phyloP scores from a whole-genome alignment of 768 basidiomycete genomes.

The Terana coerulea region DNA sequence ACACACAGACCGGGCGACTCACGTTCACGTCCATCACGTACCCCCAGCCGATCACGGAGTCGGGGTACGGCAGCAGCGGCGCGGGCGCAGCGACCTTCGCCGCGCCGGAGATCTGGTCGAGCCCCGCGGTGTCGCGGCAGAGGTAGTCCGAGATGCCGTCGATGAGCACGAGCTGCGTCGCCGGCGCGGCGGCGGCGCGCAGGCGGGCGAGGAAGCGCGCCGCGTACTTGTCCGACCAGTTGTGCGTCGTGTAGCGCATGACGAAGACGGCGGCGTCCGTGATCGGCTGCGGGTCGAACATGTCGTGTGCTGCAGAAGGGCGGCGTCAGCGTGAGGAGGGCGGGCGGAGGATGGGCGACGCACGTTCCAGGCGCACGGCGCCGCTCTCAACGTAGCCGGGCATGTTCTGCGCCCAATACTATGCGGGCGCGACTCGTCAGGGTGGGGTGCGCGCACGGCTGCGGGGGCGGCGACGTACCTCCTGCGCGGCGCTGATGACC shows the following conservation, averaged over 20 bases:
- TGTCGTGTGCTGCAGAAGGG: slow-evolving; percentile 16
- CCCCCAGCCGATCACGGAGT: slow-evolving; percentile 18
- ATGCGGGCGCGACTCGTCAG: too few species aligned
- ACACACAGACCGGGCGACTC: not conserved
- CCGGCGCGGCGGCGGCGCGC: slow-evolving; percentile 20
- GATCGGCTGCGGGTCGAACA: slow-evolving; percentile 27
- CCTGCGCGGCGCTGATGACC: slow-evolving; percentile 21
- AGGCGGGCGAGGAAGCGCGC: slow-evolving; percentile 23
- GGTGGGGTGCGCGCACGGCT: too few species aligned
- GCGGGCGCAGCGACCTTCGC: slow-evolving; percentile 20
- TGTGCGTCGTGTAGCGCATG: slow-evolving; percentile 26
- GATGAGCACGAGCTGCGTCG: slow-evolving; percentile 31
- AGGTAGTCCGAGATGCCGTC: slow-evolving; percentile 36
- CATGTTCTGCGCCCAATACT: slow-evolving; percentile 8
- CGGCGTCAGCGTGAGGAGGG: not conserved
- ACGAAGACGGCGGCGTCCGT: slow-evolving; percentile 25
- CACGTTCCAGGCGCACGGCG: slow-evolving; percentile 3
- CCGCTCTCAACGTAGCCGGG: not conserved
- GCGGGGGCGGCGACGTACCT: slow-evolving; percentile 15
- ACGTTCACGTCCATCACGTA: slow-evolving; percentile 26
- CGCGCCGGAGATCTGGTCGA: slow-evolving; percentile 24
- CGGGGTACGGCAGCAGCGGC: slow-evolving; percentile 26
- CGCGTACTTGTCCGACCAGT: slow-evolving; percentile 31
- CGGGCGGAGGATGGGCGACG: not conserved
- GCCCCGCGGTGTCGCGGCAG: slow-evolving; percentile 10